A percentile compares a stretch with the other conserved stretches of the same genome.
These are phyloP conservation scores for Backusella liffmaniae DNA, from an alignment of 192 early-diverging fungal genomes.

Conservation along the genomic window DNA sequence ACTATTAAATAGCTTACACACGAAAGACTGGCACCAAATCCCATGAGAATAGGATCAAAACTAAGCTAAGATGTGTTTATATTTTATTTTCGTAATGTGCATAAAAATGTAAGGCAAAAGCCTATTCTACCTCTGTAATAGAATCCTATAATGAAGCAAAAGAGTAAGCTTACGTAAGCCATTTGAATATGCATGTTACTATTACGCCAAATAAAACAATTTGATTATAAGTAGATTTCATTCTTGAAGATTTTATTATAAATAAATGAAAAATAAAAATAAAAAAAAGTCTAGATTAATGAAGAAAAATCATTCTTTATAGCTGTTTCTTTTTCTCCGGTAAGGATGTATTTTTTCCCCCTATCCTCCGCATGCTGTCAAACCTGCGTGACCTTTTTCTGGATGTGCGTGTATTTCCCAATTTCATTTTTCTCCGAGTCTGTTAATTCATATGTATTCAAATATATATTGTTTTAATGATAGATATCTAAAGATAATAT, in stretches of 20 bases:
- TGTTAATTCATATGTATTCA: not conserved
- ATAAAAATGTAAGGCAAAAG: not conserved
- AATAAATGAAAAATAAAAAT: not conserved
- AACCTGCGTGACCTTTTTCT: not conserved
- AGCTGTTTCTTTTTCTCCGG: not conserved
- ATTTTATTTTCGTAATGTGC: not conserved
- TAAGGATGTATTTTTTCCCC: not conserved
- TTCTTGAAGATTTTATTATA: not conserved
- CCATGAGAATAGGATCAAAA: slow-evolving; percentile 24
- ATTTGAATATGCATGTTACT: not conserved
- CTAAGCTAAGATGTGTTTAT: slow-evolving; percentile 1
- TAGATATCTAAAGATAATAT: not conserved
- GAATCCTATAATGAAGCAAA: slow-evolving; percentile 34
- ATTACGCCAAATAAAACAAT: slow-evolving; percentile 32
- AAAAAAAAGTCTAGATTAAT: not conserved
- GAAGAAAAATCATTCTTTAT: not conserved
- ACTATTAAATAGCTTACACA: slow-evolving; percentile 5
- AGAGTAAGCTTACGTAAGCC: not conserved
- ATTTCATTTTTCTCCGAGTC: not conserved
- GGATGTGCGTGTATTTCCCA: not conserved
- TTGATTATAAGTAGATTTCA: slow-evolving; percentile 16
- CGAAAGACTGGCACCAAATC: slow-evolving; percentile 19
- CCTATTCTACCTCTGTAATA: slow-evolving; percentile 41
- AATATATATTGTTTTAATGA: not conserved
- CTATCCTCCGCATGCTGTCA: not conserved